These are phyloP conservation scores for Puya raimondii DNA, from an alignment of 176 grass and related monocot genomes.

Conservation along the genomic window DNA sequence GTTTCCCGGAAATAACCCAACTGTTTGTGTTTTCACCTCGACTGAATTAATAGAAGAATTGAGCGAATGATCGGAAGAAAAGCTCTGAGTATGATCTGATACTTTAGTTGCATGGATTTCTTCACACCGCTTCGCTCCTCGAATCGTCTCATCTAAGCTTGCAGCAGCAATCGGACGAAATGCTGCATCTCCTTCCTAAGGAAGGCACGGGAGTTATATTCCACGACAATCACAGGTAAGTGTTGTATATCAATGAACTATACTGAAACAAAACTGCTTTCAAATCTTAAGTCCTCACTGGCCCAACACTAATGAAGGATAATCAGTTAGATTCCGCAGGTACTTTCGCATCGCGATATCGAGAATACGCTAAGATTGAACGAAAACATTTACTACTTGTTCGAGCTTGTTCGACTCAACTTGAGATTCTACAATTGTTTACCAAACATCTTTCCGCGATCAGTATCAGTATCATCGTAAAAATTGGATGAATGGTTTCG, in stretches of 20 bases:
- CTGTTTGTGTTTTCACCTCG: not conserved
- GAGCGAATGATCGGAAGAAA: conserved; percentile 18
- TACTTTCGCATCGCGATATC: not conserved
- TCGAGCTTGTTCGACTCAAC: no score
- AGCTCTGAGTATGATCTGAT: conserved; percentile 8
- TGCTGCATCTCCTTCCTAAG: conserved; percentile 12
- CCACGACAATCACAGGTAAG: not conserved
- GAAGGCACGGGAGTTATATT: conserved; percentile 13
- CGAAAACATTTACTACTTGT: no score
- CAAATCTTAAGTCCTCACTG: not conserved
- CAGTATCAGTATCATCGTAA: no score
- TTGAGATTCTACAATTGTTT: no score
- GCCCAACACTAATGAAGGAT: not conserved
- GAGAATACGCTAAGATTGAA: no score
- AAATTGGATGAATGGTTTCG: no score
- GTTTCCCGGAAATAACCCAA: not conserved
- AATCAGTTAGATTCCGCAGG: not conserved
- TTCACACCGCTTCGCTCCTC: conserved; percentile 8
- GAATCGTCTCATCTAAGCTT: conserved; percentile 12
- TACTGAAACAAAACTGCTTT: not conserved
- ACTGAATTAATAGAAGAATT: conserved; percentile 20
- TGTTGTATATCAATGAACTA: conserved; percentile 5
- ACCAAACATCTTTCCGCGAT: no score
- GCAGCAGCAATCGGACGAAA: conserved; percentile 7
- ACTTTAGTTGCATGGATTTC: conserved; percentile 11